Base-by-base conservation (phyloP, 495 filamentous ascomycete genomes). In the Ascobolus immersus region DNA sequence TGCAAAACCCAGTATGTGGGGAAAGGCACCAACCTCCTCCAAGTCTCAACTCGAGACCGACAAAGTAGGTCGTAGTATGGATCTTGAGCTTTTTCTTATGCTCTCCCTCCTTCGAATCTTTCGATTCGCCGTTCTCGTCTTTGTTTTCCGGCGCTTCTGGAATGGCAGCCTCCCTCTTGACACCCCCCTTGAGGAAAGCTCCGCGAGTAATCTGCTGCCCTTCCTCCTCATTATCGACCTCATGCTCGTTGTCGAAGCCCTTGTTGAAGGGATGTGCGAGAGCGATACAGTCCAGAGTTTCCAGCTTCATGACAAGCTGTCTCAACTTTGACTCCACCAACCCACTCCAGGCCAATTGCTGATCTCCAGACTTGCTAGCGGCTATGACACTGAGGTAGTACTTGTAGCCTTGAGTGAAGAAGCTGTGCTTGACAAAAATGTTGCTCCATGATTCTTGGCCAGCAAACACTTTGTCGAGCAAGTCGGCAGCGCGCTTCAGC, bases 221-320 rank as follows among this genome's bases (percentile, higher is more conserved):
- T 33, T 94, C 69, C 20, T 69, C 50, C 19, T 84, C 73, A 27
- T 56, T 69, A 39, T 64, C 62, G 55, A 80, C 76, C 12, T 56
- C 54, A 49, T 92, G 80, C 0, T 67, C 57, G 38, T 86, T 65
- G 33, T 86, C 74, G 45, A 89, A 92, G 1, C 77, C 77, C 44
- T 93, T 90, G 38, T 77, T 84, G 57, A 82, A 96, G 0, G 82
- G 79, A 39, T 84, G 81, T 0, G 82, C 81, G 15, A 91, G 60
- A 21, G 67, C 68, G 37, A 94, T 74, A 4, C 70, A 72, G 11
- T 60, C 56, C 25, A 73, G 60, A 27, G 67, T 61, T 45, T 93
- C 86, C 17, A 96, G 60, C 9, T 71, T 76, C 26, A 65, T 62
- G 14, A 91, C 77, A 15, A 96, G 62, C 33, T 77, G 58, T 30